Base-by-base conservation (phyloP, 768 basidiomycete species). In the Lentinula sp. region DNA sequence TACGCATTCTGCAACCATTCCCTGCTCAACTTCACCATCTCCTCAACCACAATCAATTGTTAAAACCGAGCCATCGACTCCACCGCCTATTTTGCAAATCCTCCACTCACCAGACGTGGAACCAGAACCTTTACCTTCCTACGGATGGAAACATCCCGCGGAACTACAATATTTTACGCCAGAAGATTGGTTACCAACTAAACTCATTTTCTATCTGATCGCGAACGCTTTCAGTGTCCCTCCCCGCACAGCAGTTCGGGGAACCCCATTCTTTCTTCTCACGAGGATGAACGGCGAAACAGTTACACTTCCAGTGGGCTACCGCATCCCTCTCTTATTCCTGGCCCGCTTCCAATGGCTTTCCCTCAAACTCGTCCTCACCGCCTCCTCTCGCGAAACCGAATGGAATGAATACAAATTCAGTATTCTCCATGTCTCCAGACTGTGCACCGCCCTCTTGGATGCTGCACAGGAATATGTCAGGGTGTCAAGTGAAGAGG, bases 261-360 rank as follows among this genome's bases (percentile, higher is more conserved):
- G 74, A 1, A 51, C 60, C 20, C 48, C 54, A 5, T 63, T 62
- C 18, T 57, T 64, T 8, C 9, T 46, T 1, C 65, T 71, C 42
- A 64, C 65, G 6, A 28, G 53, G 0, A 56, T 54, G 16, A 67
- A 68, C 37, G 72, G 68, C 2, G 36, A 59, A 6, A 57, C 63
- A 13, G 65, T 68, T 8, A 46, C 66, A 1, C 60, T 79, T 1
- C 80, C 79, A 10, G 65, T 74, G 6, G 72, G 68, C 9, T 81
- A 81, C 63, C 70, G 80, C 1, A 65, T 79, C 16, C 79, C 80
- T 0, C 65, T 81, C 16, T 73, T 81, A 71, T 81, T 79, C 66
- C 71, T 76, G 20, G 76, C 76, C 41, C 76, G 76, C 57, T 80
- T 77, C 61, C 73, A 73, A 57, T 81, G 78, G 78, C 75, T 75